Base-by-base conservation (phyloP, 805 yeast species). In the Candida gorgasii region DNA sequence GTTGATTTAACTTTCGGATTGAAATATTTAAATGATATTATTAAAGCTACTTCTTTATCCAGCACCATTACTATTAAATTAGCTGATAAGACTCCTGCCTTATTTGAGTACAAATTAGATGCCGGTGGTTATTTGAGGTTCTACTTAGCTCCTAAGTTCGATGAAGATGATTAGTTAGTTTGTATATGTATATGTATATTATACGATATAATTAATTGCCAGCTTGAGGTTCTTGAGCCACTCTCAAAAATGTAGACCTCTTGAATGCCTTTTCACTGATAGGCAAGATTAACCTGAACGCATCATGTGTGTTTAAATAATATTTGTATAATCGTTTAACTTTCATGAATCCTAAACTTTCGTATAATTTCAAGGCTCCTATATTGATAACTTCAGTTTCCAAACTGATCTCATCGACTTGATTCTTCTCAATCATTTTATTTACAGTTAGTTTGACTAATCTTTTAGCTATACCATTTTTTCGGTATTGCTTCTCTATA, bases 121-220 rank as follows among this genome's bases (percentile, higher is more conserved):
- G 73, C 65, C 23, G 86, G 92, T 65, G 99, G 99, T 42, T 87
- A 88, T 68, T 75, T 93, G 64, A 84, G 96, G 64, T 93, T 86
- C 79, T 93, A 87, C 79, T 78, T 93, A 65, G 99, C 99, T 55
- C 99, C 99, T 46, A 92, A 93, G 77, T 89, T 93, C 63, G 96
- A 86, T 52, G 98, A 90, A 50, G 96, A 87, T 50, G 93, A 86
- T 51, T 80, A 70, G 20, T 20, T 20, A 27, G 28, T 20, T 8
- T 18, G n/a, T 34, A 19, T 23, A n/a, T 39, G 17, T 38, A 5
- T 23, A 13, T 4, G 14, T 35, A 35, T 32, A 7, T 15, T 30
- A 30, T 12, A 30, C 20, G 15, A 30, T 26, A n/a, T n/a, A n/a
- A n/a, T n/a, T n/a, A n/a, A n/a, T n/a, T n/a, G n/a, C n/a, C n/a